Conservation (phyloP, 2,329 filamentous ascomycete species). For the Botrytis squamosa region DNA sequence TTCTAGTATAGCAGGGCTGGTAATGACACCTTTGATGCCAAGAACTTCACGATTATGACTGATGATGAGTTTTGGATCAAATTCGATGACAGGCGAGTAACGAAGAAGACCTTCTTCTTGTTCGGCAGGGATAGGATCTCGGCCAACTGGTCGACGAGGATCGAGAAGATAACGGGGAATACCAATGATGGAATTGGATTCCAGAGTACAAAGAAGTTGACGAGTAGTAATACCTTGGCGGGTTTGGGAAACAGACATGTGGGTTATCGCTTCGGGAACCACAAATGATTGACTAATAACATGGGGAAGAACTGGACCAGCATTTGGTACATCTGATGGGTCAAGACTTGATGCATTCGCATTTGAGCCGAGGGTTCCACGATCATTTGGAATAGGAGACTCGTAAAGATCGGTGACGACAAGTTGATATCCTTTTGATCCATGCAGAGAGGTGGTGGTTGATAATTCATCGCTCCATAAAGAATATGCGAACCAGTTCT, state of each 20-base stretch:
- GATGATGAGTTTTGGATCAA: slow-evolving; percentile 77
- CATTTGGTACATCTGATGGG: slow-evolving; percentile 56
- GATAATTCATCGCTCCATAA: slow-evolving; percentile 65
- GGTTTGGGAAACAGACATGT: slow-evolving; percentile 82
- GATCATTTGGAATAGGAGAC: slow-evolving; percentile 77
- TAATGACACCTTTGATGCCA: slow-evolving; percentile 70
- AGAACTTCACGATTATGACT: slow-evolving; percentile 81
- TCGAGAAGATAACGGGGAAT: slow-evolving; percentile 79
- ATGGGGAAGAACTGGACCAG: slow-evolving; percentile 61
- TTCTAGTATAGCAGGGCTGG: slow-evolving; percentile 77
- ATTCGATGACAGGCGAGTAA: slow-evolving; percentile 75
- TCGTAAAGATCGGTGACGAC: slow-evolving; percentile 88
- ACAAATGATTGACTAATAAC: slow-evolving; percentile 79
- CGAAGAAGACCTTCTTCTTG: slow-evolving; percentile 76
- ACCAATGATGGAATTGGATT: slow-evolving; percentile 71
- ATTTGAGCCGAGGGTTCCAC: slow-evolving; percentile 70
- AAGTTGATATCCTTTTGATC: slow-evolving; percentile 80
- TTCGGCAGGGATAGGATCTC: slow-evolving; percentile 78
- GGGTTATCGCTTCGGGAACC: slow-evolving; percentile 73
- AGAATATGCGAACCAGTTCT: slow-evolving; percentile 95
- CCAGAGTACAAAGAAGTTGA: slow-evolving; percentile 76
- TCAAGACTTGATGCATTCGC: slow-evolving; percentile 76
- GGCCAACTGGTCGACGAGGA: slow-evolving; percentile 79
- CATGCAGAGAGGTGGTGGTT: slow-evolving; percentile 52
- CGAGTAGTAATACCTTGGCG: slow-evolving; percentile 87